A percentile compares a stretch with the other conserved stretches of the same genome.
phyloP scores from a whole-genome alignment of 2,329 filamentous ascomycete genomes.

The Cladobotryum mycophilum region DNA sequence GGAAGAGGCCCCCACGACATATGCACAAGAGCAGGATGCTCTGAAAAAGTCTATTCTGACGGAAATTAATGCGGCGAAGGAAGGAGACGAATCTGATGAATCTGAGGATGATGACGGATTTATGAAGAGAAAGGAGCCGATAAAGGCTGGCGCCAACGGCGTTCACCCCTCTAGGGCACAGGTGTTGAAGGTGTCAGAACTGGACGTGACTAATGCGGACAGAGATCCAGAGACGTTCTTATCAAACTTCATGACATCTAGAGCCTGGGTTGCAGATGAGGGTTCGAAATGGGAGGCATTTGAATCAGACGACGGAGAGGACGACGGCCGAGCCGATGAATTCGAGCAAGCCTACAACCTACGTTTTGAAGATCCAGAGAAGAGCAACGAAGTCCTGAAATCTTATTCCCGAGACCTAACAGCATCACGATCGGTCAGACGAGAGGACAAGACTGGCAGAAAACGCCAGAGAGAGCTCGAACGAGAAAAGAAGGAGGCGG shows the following conservation, averaged over 20 bases:
- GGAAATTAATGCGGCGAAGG: constrained; percentile 65
- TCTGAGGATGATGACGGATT: constrained; percentile 57
- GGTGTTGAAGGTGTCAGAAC: constrained; percentile 44
- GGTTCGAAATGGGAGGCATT: constrained; percentile 69
- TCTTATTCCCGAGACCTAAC: constrained; percentile 86
- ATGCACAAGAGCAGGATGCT: constrained; percentile 80
- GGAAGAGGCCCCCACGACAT: constrained; percentile 58
- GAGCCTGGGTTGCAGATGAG: constrained; percentile 75
- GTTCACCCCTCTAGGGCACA: constrained; percentile 51
- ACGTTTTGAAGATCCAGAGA: constrained; percentile 86
- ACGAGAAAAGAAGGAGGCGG: constrained; percentile 68
- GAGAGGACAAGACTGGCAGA: constrained; percentile 71
- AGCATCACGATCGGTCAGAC: constrained; percentile 73
- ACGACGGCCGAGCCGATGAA: constrained; percentile 69
- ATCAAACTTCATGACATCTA: constrained; percentile 90
- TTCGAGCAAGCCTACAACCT: constrained; percentile 94
- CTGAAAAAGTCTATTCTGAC: constrained; percentile 72
- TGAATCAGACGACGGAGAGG: constrained; percentile 89
- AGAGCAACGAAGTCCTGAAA: constrained; percentile 79
- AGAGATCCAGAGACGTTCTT: constrained; percentile 87
- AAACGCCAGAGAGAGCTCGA: constrained; percentile 75
- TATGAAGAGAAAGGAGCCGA: constrained; percentile 62
- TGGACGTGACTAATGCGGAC: constrained; percentile 69
- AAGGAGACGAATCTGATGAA: constrained; percentile 39
- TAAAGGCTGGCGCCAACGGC: constrained; percentile 33